A percentile compares a stretch with the other conserved stretches of the same genome.
Conservation (phyloP, 179 eudicot genomes). For the Silene coronaria region DNA sequence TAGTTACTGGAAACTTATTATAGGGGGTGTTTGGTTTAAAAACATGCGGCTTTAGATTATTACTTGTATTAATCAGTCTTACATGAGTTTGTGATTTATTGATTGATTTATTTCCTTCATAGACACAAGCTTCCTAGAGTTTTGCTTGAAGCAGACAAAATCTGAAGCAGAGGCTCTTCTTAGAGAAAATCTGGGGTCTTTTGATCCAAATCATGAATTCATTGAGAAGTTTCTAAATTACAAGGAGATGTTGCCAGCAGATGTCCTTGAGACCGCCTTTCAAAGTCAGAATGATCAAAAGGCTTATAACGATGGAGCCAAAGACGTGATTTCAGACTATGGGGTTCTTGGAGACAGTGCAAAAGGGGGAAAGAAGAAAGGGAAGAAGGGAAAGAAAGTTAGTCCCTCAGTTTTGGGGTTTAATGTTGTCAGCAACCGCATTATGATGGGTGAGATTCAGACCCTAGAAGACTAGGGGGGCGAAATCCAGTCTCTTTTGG, state of each 20-base stretch:
- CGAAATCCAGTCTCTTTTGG: not conserved
- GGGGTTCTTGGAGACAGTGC: constrained; percentile 26
- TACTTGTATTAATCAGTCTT: not conserved
- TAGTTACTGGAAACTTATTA: not conserved
- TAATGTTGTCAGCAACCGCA: constrained; percentile 93
- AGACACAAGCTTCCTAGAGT: constrained; percentile 96
- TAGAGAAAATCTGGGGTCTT: constrained; percentile 64
- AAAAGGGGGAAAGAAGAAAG: constrained; percentile 88
- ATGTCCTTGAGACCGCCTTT: constrained; percentile 78
- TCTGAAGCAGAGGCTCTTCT: constrained; percentile 89
- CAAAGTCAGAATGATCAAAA: constrained; percentile 58
- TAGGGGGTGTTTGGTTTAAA: too few relatives aligned
- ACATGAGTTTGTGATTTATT: not conserved
- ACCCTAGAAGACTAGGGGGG: constrained; percentile 59
- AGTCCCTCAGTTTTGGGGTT: constrained; percentile 78
- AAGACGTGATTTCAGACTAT: constrained; percentile 49
- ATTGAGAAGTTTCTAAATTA: constrained; percentile 84
- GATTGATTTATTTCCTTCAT: not conserved
- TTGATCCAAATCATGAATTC: constrained; percentile 78
- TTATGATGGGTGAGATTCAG: constrained; percentile 99
- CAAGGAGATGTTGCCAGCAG: constrained; percentile 76
- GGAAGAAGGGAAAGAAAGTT: constrained; percentile 94
- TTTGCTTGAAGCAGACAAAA: constrained; percentile 75
- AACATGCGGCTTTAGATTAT: not conserved
- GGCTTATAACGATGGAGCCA: constrained; percentile 32